Percentiles rank a stretch among this genome's conserved stretches.
Evolutionary conservation across 1,284 basidiomycete species (phyloP).

Genomic region (Pseudozyma sp.): DNA sequence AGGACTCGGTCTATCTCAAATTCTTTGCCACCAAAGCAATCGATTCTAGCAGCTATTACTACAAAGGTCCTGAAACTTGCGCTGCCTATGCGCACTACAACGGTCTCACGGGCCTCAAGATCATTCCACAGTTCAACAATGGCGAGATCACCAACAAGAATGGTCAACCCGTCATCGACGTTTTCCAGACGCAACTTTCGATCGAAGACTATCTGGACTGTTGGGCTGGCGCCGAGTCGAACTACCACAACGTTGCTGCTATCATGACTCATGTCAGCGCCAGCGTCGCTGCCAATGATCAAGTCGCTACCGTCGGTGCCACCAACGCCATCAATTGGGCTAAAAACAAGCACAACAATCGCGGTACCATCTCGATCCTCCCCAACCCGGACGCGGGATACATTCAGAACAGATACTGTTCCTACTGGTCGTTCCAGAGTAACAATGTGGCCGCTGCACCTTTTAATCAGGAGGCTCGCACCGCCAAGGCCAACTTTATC

Average conservation of each 20-base stretch:
- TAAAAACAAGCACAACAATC: too few species aligned
- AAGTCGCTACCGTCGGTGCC: too few species aligned
- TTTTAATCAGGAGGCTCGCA: too few species aligned
- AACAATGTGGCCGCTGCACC: too few species aligned
- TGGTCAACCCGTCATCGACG: constrained; percentile 10
- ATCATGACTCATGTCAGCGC: constrained; percentile 8
- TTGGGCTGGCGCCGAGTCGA: constrained; percentile 2
- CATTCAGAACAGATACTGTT: too few species aligned
- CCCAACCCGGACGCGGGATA: too few species aligned
- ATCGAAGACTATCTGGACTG: constrained; percentile 14
- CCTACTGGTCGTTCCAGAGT: too few species aligned
- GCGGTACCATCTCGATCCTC: too few species aligned
- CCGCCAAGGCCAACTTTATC: too few species aligned
- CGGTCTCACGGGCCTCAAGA: constrained; percentile 13
- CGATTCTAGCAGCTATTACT: constrained; percentile 7
- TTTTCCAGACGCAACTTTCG: constrained; percentile 11
- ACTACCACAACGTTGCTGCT: constrained; percentile 3
- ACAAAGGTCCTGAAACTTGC: constrained; percentile 7
- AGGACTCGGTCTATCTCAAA: constrained; percentile 13
- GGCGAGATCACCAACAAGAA: constrained; percentile 8
- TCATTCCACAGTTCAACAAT: constrained; percentile 17
- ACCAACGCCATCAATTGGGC: too few species aligned
- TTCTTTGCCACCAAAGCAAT: constrained; percentile 15
- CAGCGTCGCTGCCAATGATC: not conserved
- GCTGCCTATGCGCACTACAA: constrained; percentile 11